phyloP scores from a whole-genome alignment of 257 asterid genomes.

The Gentiana macrophylla region DNA sequence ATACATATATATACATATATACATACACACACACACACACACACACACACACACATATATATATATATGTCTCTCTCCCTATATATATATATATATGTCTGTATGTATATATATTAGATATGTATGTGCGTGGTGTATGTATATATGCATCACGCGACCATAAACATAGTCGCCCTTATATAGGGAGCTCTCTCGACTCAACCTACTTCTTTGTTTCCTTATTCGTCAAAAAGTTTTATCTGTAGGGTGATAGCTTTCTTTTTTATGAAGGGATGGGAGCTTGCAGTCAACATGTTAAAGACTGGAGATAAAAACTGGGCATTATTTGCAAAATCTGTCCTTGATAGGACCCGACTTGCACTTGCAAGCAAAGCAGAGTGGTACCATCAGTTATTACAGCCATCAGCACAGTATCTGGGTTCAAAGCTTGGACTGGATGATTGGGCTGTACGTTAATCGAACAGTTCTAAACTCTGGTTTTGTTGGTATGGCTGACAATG shows the following conservation, averaged over 20 bases:
- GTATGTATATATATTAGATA: too few species aligned
- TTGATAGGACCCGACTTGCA: slow-evolving; percentile 89
- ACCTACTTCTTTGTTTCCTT: too few species aligned
- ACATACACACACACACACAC: too few species aligned
- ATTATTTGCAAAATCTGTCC: slow-evolving; percentile 88
- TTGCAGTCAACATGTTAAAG: slow-evolving; percentile 59
- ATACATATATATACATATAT: too few species aligned
- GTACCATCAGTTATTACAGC: slow-evolving; percentile 80
- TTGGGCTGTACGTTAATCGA: slow-evolving; percentile 60
- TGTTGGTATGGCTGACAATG: not conserved
- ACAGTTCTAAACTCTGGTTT: slow-evolving; percentile 9
- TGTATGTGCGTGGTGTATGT: too few species aligned
- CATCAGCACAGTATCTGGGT: slow-evolving; percentile 95
- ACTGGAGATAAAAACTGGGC: slow-evolving; percentile 61
- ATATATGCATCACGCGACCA: too few species aligned
- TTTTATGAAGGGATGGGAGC: slow-evolving; percentile 77
- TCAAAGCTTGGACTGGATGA: slow-evolving; percentile 79
- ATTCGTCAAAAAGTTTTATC: too few species aligned
- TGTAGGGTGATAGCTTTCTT: not conserved
- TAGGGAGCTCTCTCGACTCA: too few species aligned
- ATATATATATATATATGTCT: too few species aligned
- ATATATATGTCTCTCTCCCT: too few species aligned
- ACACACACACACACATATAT: too few species aligned
- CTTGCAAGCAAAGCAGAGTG: slow-evolving; percentile 87
- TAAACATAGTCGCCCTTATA: too few species aligned